Evolutionary conservation across 1,284 basidiomycete genomes (phyloP).

Genomic region (Neonothopanus nambi): DNA sequence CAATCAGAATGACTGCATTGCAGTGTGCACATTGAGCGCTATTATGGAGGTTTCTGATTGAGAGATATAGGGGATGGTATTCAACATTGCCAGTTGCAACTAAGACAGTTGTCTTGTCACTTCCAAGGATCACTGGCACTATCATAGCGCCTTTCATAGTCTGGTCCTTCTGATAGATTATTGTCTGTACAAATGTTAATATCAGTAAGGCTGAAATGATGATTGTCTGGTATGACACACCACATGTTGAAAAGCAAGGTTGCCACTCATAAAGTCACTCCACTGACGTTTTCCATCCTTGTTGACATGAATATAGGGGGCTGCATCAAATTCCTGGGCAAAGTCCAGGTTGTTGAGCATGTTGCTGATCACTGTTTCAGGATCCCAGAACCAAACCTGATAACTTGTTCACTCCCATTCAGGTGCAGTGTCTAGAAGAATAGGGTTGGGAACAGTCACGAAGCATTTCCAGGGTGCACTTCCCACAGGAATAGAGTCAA

Average conservation of each 20-base stretch:
- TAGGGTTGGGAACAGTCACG: constrained; percentile 20
- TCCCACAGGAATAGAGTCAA: constrained; percentile 27
- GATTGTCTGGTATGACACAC: constrained; percentile 14
- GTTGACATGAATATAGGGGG: constrained; percentile 19
- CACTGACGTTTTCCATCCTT: constrained; percentile 14
- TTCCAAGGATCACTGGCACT: constrained; percentile 33
- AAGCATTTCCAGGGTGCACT: constrained; percentile 24
- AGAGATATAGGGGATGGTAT: not conserved
- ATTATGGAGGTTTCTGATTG: not conserved
- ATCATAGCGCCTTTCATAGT: constrained; percentile 25
- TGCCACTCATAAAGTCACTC: constrained; percentile 30
- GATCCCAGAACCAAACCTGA: constrained; percentile 23
- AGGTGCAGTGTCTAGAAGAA: constrained; percentile 15
- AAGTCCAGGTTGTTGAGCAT: constrained; percentile 20
- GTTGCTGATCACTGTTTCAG: constrained; percentile 9
- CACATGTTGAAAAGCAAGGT: constrained; percentile 26
- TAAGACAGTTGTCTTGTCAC: constrained; percentile 31
- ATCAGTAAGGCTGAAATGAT: not conserved
- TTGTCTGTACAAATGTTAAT: not conserved
- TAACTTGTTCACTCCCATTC: constrained; percentile 26
- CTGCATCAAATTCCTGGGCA: constrained; percentile 12
- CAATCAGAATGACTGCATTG: constrained; percentile 2
- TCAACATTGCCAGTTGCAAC: not conserved
- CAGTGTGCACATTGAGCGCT: not conserved
- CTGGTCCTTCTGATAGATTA: constrained; percentile 20